These are phyloP conservation scores for Linum lewisii DNA, from an alignment of 345 rosid genomes.

Conservation along the genomic window DNA sequence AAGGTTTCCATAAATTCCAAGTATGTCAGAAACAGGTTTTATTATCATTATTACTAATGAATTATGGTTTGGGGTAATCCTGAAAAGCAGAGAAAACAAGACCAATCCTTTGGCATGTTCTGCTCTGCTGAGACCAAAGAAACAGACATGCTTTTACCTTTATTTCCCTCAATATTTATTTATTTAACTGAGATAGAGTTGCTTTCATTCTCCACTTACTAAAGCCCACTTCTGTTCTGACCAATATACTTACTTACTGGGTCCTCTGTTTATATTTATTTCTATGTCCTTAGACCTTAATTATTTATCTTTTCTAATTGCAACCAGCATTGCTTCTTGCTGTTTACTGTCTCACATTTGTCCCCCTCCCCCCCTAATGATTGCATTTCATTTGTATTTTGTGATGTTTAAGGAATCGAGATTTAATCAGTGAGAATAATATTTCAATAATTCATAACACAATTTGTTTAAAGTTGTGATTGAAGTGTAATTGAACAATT, in stretches of 20 bases:
- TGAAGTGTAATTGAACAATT: too few relatives aligned
- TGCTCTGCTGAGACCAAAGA: slow-evolving; percentile 20
- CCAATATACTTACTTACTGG: neutral
- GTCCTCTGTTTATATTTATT: neutral
- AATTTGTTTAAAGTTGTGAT: too few relatives aligned
- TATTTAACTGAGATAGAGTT: slow-evolving; percentile 6
- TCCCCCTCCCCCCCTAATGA: neutral
- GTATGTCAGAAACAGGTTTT: slow-evolving; percentile 6
- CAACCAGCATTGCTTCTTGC: slow-evolving; percentile 4
- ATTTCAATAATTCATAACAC: too few relatives aligned
- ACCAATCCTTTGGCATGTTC: slow-evolving; percentile 9
- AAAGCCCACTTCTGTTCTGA: slow-evolving; percentile 9
- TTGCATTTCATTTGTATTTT: slow-evolving; percentile 1
- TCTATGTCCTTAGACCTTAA: neutral
- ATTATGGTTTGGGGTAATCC: neutral
- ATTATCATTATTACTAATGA: neutral
- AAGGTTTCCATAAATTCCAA: too few relatives aligned
- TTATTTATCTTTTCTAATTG: neutral
- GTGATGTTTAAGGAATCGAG: slow-evolving; percentile 3
- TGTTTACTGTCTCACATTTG: slow-evolving; percentile 3
- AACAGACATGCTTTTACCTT: slow-evolving; percentile 18
- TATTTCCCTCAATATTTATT: neutral
- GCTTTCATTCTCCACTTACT: slow-evolving; percentile 25
- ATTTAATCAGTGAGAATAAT: neutral
- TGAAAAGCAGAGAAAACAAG: slow-evolving; percentile 14